Evolutionary conservation across 2,329 filamentous ascomycete species (phyloP).

Genomic region (Cladosporium sp.): DNA sequence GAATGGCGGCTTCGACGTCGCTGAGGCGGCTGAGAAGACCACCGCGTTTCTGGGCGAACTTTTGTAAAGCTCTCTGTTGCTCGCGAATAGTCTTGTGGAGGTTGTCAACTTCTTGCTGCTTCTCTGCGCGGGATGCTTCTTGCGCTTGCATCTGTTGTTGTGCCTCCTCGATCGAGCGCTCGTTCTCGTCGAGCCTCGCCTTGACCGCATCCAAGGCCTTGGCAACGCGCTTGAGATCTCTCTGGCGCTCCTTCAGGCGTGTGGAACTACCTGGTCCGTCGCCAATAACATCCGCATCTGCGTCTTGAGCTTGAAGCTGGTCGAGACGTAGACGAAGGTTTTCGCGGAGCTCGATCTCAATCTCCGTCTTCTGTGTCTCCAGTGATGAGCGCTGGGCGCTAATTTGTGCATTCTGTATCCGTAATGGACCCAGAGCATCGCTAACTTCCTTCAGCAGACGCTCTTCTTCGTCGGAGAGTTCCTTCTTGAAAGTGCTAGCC

Average conservation of each 20-base stretch:
- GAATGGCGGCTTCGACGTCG: slow-evolving; percentile 84
- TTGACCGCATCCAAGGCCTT: slow-evolving; percentile 68
- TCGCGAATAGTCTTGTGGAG: slow-evolving; percentile 76
- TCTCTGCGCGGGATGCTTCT: slow-evolving; percentile 60
- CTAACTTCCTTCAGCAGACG: slow-evolving; percentile 72
- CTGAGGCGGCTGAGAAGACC: slow-evolving; percentile 73
- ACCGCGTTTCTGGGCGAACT: slow-evolving; percentile 85
- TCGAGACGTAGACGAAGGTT: slow-evolving; percentile 86
- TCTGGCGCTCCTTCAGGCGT: slow-evolving; percentile 73
- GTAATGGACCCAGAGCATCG: slow-evolving; percentile 68
- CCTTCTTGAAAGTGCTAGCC: slow-evolving; percentile 86
- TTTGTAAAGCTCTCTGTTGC: slow-evolving; percentile 87
- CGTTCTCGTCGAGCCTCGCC: slow-evolving; percentile 70
- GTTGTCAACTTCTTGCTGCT: slow-evolving; percentile 71
- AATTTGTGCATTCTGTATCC: slow-evolving; percentile 73
- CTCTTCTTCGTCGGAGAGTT: slow-evolving; percentile 80
- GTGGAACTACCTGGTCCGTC: slow-evolving; percentile 51
- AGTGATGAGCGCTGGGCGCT: slow-evolving; percentile 73
- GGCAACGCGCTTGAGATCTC: slow-evolving; percentile 76
- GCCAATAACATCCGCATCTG: slow-evolving; percentile 59
- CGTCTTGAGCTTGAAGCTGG: slow-evolving; percentile 74
- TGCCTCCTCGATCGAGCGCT: slow-evolving; percentile 66
- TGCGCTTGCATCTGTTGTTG: slow-evolving; percentile 57
- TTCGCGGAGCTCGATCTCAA: slow-evolving; percentile 86
- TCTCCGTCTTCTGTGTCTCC: slow-evolving; percentile 75